These are phyloP conservation scores for Neurospora sp. DNA, from an alignment of 495 filamentous ascomycete genomes.

Conservation along the genomic window DNA sequence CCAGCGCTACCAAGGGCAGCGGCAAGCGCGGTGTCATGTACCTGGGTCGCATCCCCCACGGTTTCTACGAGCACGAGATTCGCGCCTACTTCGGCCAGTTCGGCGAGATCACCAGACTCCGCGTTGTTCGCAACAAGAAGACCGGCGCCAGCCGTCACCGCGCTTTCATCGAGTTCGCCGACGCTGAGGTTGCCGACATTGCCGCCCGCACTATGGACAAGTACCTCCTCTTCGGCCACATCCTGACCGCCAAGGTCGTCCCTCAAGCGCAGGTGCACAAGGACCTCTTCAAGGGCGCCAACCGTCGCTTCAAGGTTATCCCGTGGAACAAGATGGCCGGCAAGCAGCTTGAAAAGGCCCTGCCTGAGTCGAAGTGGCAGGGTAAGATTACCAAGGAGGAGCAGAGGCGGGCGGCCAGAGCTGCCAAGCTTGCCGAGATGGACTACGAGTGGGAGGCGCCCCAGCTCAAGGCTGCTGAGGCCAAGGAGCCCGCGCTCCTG, in stretches of 20 bases:
- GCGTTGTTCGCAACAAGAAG: constrained; percentile 81
- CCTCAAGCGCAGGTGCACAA: constrained; percentile 67
- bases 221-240: constrained; percentile 88
- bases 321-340: constrained; percentile 80
- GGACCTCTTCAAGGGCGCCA: constrained; percentile 76
- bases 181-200: constrained; percentile 69
- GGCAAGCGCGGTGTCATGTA: constrained; percentile 73
- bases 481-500: constrained; percentile 23
- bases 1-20: constrained; percentile 19
- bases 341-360: constrained; percentile 55
- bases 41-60: constrained; percentile 79
- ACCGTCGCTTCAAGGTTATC: constrained; percentile 75
- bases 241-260: constrained; percentile 76
- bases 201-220: constrained; percentile 94
- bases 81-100: constrained; percentile 92
- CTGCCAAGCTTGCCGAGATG: constrained; percentile 63
- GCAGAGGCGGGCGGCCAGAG: constrained; percentile 52
- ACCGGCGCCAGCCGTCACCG: constrained; percentile 86
- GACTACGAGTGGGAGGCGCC: constrained; percentile 81
- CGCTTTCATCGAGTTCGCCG: constrained; percentile 85
- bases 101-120: constrained; percentile 68
- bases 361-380: constrained; percentile 63
- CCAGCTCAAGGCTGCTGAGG: constrained; percentile 52
- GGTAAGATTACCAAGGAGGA: constrained; percentile 61
- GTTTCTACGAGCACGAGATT: constrained; percentile 97